These are phyloP conservation scores for Penicillium bialowiezense DNA, from an alignment of 495 filamentous ascomycete species.

Conservation along the genomic window DNA sequence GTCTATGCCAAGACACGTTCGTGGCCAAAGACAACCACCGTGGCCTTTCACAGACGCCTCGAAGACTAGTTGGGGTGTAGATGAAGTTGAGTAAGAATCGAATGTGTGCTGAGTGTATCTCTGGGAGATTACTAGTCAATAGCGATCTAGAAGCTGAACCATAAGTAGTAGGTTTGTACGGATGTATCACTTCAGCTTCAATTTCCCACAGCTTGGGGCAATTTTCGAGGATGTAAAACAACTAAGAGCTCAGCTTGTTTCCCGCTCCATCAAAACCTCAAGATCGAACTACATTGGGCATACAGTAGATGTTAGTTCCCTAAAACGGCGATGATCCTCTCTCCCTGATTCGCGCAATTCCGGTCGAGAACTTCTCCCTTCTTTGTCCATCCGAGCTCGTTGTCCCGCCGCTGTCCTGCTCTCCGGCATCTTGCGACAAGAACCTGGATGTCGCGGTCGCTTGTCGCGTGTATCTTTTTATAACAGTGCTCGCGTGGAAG, in stretches of 20 bases:
- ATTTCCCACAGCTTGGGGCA: too few species aligned
- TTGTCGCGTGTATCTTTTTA: conserved; percentile 11
- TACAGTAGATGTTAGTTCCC: conserved; percentile 8
- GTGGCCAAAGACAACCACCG: neutral
- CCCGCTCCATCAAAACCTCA: neutral
- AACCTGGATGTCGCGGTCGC: conserved; percentile 23
- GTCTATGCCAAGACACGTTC: neutral
- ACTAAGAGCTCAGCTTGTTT: neutral
- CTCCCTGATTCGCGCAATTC: conserved; percentile 21
- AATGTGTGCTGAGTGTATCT: too few species aligned
- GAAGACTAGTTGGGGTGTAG: neutral
- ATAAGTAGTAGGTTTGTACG: too few species aligned
- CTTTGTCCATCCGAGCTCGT: conserved; percentile 18
- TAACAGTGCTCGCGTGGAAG: conserved; percentile 23
- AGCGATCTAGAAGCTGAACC: too few species aligned
- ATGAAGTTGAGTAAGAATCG: too few species aligned
- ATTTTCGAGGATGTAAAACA: too few species aligned
- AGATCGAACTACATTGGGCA: neutral
- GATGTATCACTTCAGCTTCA: too few species aligned
- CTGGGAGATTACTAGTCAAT: too few species aligned
- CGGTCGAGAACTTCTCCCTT: conserved; percentile 29
- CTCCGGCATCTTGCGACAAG: conserved; percentile 8
- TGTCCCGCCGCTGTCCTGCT: conserved; percentile 12
- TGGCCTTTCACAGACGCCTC: neutral
- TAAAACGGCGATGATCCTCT: conserved; percentile 13